Evolutionary conservation across 129 eudicot genomes (phyloP).

Genomic region (Mikania micrantha): DNA sequence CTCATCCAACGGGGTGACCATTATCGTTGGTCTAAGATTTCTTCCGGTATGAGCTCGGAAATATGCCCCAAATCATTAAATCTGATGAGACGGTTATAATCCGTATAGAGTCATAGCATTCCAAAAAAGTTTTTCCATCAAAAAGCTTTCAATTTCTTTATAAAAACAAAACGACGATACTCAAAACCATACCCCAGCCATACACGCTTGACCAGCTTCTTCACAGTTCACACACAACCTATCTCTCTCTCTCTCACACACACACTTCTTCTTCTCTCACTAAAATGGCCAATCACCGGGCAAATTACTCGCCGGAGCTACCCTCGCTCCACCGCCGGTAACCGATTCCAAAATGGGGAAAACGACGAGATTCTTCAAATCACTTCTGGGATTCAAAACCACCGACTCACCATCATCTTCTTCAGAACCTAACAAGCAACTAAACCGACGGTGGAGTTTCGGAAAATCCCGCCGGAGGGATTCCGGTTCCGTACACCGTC

Average conservation of each 20-base stretch:
- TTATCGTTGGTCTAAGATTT: too few species aligned
- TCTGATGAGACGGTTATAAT: too few species aligned
- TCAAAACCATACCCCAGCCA: too few species aligned
- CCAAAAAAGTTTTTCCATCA: too few species aligned
- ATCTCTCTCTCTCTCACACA: constrained; percentile 7
- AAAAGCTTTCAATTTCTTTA: too few species aligned
- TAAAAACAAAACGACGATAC: too few species aligned
- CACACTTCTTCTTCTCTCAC: background rate
- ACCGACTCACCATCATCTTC: constrained; percentile 14
- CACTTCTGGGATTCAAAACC: constrained; percentile 47
- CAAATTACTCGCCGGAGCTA: constrained; percentile 3
- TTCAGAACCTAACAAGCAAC: constrained; percentile 8
- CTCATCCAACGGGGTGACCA: too few species aligned
- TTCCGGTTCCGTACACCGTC: background rate
- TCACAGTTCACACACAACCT: background rate
- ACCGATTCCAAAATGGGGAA: constrained; percentile 40
- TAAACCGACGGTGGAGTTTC: constrained; percentile 60
- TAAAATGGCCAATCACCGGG: constrained; percentile 4
- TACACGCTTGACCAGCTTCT: too few species aligned
- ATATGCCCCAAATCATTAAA: too few species aligned
- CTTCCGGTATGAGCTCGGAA: too few species aligned
- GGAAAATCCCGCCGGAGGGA: constrained; percentile 34
- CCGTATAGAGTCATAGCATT: too few species aligned
- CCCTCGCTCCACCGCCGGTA: constrained; percentile 1
- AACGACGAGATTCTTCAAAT: constrained; percentile 55